Base-by-base conservation (phyloP, 192 early-diverging fungal species). In the Pilaira anomala region DNA sequence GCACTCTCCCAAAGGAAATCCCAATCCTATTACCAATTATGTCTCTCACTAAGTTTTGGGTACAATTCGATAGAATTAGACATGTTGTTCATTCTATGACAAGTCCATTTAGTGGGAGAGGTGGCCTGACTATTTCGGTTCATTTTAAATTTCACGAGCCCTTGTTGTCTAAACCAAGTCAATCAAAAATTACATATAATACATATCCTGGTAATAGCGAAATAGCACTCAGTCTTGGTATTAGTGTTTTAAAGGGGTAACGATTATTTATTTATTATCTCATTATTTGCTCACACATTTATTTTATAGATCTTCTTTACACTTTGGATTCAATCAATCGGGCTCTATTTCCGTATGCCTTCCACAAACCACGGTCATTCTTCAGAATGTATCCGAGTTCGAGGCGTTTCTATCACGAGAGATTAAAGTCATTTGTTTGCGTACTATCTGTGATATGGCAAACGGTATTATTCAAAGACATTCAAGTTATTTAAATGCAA, bases 171-270 rank as follows among this genome's bases (percentile, higher is more conserved):
- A 16, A 28, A 7, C 51, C 54, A 11, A 18, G 2, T 2, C 46
- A 25, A 11, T 33, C 28, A 40, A 33, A 52, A 11, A 2, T 12
- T 26, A n/a, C 49, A 18, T 60, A 69, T 41, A 51, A 69, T 28
- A 21, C 45, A 0, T 69, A 69, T 19, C 67, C 67, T 40, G 61
- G 60, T 14, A 62, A 40, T 29, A 58, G 52, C 5, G 60, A 62
- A 21, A 22, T 67, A 45, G 52, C 58, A 9, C 29, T 57, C 9
- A 67, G 48, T 63, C 33, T 75, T 8, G 46, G 53, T n/a, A 58
- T 75, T 28, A 67, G 53, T 29, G 51, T 75, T 7, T 51, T 66
- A 22, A 69, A 75, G 62, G 68, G 67, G 73, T 75, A 69, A 59
- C 22, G 3, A 25, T 51, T 26, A n/a, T 9, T 44, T 26, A 24